Percentiles rank a stretch among this genome's conserved stretches.
Evolutionary conservation across 2,329 filamentous ascomycete species (phyloP).

Genomic region (Talaromyces piceae): DNA sequence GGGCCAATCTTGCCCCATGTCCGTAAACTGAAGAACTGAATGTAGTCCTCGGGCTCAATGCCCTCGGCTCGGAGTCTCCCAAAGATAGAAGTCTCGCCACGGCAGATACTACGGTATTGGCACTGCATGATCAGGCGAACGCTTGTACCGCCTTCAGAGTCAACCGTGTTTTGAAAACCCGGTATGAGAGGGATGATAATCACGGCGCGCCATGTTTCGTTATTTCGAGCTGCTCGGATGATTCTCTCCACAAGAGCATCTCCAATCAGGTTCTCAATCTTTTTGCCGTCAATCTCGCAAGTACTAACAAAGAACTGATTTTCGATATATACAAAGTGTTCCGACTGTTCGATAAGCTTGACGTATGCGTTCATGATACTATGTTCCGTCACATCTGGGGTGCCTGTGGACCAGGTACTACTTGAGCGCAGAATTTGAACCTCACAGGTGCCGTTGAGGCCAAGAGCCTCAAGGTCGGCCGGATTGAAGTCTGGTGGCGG

Average conservation of each 20-base stretch:
- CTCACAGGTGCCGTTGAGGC: conserved; percentile 88
- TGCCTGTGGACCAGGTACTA: conserved; percentile 84
- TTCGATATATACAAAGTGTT: conserved; percentile 97
- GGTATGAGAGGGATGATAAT: conserved; percentile 93
- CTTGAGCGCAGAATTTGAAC: conserved; percentile 92
- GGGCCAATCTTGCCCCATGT: conserved; percentile 87
- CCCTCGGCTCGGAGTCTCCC: conserved; percentile 68
- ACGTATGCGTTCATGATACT: conserved; percentile 96
- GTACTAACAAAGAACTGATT: conserved; percentile 98
- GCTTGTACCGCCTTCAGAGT: conserved; percentile 87
- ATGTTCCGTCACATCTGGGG: conserved; percentile 72
- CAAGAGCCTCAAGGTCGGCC: conserved; percentile 77
- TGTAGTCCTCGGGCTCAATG: conserved; percentile 91
- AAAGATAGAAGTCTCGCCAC: conserved; percentile 87
- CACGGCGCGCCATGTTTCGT: conserved; percentile 82
- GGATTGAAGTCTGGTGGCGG: conserved; percentile 87
- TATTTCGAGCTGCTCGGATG: conserved; percentile 71
- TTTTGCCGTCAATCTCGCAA: conserved; percentile 77
- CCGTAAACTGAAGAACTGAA: conserved; percentile 86
- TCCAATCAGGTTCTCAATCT: conserved; percentile 86
- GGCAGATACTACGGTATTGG: conserved; percentile 91
- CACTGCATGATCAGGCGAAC: conserved; percentile 94
- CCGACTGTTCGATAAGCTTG: conserved; percentile 87
- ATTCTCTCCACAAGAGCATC: conserved; percentile 91
- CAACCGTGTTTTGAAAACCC: conserved; percentile 96